Conservation (phyloP, 768 basidiomycete genomes). For the Mycena belliarum region DNA sequence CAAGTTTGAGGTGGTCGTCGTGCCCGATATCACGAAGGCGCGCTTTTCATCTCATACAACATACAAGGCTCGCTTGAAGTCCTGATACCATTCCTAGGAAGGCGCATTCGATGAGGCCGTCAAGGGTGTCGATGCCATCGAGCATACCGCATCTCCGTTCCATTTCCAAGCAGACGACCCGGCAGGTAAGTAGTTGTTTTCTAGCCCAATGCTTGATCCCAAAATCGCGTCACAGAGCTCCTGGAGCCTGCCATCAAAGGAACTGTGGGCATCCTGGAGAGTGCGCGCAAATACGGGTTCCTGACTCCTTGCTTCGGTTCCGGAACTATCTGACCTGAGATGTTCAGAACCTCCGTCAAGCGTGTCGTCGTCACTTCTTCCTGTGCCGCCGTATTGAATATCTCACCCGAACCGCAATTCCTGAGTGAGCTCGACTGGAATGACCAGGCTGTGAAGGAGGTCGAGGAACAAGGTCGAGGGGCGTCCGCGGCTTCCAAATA, state of each 20-base stretch:
- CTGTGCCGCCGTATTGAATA: slow-evolving; percentile 44
- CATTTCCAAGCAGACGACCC: slow-evolving; percentile 47
- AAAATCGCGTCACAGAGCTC: slow-evolving; percentile 16
- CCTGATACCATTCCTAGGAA: slow-evolving; percentile 35
- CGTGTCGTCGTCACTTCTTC: slow-evolving; percentile 68
- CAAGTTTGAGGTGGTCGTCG: slow-evolving; percentile 63
- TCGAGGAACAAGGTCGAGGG: slow-evolving; percentile 50
- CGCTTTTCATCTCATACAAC: neutral
- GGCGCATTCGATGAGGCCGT: slow-evolving; percentile 81
- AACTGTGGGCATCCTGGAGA: slow-evolving; percentile 40
- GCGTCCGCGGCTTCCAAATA: slow-evolving; percentile 48
- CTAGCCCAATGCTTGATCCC: neutral
- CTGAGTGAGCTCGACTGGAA: slow-evolving; percentile 67
- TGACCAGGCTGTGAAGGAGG: slow-evolving; percentile 41
- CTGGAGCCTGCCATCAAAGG: slow-evolving; percentile 42
- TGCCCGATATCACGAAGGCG: slow-evolving; percentile 58
- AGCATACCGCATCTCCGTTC: slow-evolving; percentile 69
- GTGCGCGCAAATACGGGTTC: slow-evolving; percentile 33
- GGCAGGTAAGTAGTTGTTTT: slow-evolving; percentile 17
- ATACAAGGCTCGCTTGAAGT: slow-evolving; percentile 18
- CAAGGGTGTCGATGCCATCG: slow-evolving; percentile 71
- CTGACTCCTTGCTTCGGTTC: too few species aligned
- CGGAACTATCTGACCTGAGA: too few species aligned
- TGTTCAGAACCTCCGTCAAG: slow-evolving; percentile 39
- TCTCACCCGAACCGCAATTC: slow-evolving; percentile 23